Conservation (phyloP, 2,329 filamentous ascomycete genomes). For the Coleophoma crateriformis region DNA sequence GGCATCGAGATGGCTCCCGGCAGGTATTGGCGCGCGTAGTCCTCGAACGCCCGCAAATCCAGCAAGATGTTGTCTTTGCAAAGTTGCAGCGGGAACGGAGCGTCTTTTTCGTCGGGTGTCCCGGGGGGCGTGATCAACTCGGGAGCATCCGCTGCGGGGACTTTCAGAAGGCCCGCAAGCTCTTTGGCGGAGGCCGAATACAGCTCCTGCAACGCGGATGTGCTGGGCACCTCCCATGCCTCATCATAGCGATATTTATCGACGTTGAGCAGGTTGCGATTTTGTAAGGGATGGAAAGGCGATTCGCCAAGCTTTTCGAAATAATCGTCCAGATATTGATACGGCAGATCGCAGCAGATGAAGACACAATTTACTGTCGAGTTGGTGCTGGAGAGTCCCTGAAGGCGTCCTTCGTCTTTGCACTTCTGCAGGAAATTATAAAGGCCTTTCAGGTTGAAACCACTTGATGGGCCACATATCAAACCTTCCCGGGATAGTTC, state of each 20-base stretch:
- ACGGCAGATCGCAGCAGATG: constrained; percentile 57
- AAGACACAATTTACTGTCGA: constrained; percentile 50
- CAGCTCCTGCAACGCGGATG: neutral
- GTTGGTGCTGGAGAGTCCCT: constrained; percentile 35
- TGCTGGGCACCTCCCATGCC: constrained; percentile 37
- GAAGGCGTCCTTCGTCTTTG: constrained; percentile 38
- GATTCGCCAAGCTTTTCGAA: constrained; percentile 46
- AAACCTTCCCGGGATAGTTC: constrained; percentile 50
- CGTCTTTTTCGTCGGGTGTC: neutral
- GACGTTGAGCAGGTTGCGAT: constrained; percentile 39
- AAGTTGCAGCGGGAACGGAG: neutral
- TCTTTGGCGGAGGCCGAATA: neutral
- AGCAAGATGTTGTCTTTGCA: neutral
- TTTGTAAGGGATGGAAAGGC: constrained; percentile 43
- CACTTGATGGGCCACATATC: constrained; percentile 55
- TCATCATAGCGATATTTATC: constrained; percentile 51
- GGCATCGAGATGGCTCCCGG: neutral
- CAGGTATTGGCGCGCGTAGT: neutral
- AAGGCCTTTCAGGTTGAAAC: constrained; percentile 42
- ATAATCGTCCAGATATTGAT: constrained; percentile 57
- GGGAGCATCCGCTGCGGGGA: neutral
- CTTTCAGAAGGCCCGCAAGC: neutral
- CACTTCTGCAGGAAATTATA: constrained; percentile 39
- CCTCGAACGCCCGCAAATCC: neutral
- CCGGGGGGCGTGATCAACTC: neutral